phyloP scores from a whole-genome alignment of 78 protist species.

The Bodo saltans region DNA sequence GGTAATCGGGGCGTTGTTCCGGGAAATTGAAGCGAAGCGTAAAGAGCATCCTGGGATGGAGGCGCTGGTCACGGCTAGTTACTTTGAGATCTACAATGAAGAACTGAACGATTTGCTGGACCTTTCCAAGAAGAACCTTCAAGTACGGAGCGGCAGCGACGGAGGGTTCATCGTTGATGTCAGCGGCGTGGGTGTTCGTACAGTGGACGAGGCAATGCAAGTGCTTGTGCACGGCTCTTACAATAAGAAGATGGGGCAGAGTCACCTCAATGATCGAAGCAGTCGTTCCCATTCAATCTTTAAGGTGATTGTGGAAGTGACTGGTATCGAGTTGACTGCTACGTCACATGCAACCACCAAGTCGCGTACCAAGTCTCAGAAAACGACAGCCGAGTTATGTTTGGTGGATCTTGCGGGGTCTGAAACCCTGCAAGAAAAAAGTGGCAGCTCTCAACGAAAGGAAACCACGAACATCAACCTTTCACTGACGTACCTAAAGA shows the following conservation, averaged over 20 bases:
- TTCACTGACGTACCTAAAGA: background rate
- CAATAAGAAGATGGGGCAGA: background rate
- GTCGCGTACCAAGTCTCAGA: too few species aligned
- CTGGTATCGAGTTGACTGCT: background rate
- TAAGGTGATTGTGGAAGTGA: background rate
- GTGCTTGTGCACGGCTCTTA: background rate
- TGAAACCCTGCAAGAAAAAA: background rate
- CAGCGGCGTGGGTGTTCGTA: background rate
- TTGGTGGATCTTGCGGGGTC: conserved; percentile 1
- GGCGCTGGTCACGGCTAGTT: background rate
- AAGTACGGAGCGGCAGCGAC: background rate
- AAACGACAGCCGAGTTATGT: too few species aligned
- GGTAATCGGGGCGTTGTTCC: background rate
- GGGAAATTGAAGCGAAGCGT: background rate
- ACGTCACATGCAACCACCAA: too few species aligned
- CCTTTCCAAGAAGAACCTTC: background rate
- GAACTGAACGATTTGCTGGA: conserved; percentile 13
- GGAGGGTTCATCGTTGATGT: background rate
- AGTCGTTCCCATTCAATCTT: background rate
- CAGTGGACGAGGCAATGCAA: background rate
- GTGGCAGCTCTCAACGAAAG: background rate
- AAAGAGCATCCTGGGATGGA: background rate
- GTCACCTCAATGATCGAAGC: background rate
- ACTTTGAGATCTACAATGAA: conserved; percentile 29
- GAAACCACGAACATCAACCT: background rate